phyloP scores from a whole-genome alignment of 768 basidiomycete genomes.

The Termitomyces sp. region DNA sequence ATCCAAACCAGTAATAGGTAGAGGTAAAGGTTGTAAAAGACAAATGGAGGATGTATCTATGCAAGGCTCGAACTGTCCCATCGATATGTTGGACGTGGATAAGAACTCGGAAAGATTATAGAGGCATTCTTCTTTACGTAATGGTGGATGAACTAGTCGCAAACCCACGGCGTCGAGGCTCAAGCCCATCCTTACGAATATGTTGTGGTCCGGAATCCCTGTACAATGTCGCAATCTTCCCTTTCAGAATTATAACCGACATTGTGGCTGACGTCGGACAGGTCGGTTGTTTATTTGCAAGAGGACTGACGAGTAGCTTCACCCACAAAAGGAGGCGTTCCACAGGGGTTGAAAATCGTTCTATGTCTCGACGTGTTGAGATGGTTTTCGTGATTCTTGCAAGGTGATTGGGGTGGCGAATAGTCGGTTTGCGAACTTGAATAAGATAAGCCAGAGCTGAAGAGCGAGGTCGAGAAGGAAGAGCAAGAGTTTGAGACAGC shows the following conservation, averaged over 20 bases:
- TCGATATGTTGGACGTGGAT: neutral
- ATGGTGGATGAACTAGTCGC: neutral
- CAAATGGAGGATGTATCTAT: neutral
- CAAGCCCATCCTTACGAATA: neutral
- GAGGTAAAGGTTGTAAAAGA: conserved; percentile 6
- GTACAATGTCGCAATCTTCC: neutral
- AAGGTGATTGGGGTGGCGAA: conserved; percentile 12
- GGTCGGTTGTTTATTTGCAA: neutral
- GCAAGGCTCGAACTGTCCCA: neutral
- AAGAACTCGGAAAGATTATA: neutral
- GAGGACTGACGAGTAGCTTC: conserved; percentile 3
- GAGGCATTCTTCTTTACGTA: neutral
- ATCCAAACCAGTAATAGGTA: neutral
- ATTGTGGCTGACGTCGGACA: neutral
- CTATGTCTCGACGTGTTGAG: neutral
- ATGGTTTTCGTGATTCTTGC: neutral
- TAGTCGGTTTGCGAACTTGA: conserved; percentile 15
- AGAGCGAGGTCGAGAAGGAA: conserved; percentile 11
- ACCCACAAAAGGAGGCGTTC: neutral
- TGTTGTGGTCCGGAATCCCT: neutral
- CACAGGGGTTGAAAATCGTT: neutral
- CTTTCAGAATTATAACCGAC: conserved; percentile 15
- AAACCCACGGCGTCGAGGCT: neutral
- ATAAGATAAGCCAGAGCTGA: conserved; percentile 6
- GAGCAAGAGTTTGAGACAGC: conserved; percentile 12